A percentile compares a stretch with the other conserved stretches of the same genome.
phyloP scores from a whole-genome alignment of 164 flowering plant genomes.

The Stephania yunnanensis region DNA sequence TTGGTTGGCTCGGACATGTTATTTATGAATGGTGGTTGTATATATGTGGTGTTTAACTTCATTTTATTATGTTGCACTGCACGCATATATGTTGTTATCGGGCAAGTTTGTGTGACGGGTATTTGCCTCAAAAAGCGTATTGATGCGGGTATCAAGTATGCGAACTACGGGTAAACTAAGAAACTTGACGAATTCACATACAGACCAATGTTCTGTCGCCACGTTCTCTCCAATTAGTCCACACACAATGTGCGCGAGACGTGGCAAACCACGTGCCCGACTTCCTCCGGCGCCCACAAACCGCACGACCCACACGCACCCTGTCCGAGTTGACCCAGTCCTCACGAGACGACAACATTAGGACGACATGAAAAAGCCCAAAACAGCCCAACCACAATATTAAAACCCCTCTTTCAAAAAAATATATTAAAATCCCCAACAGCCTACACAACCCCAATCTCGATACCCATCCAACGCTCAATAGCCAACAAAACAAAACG shows the following conservation, averaged over 20 bases:
- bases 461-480: neutral
- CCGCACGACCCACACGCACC: neutral
- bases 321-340: neutral
- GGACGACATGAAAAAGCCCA: slow-evolving; percentile 9
- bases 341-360: slow-evolving; percentile 6
- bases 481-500: neutral
- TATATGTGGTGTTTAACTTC: too few species aligned
- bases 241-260: neutral
- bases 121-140: too few species aligned
- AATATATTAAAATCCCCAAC: neutral
- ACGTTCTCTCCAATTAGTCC: neutral
- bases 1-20: too few species aligned
- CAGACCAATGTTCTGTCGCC: neutral
- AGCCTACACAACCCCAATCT: neutral
- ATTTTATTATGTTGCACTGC: too few species aligned
- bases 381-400: neutral
- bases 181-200: too few species aligned
- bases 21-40: too few species aligned
- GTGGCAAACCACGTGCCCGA: neutral
- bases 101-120: too few species aligned
- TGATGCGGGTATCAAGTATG: too few species aligned
- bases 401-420: too few species aligned
- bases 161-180: too few species aligned
- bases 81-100: too few species aligned
- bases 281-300: neutral